Evolutionary conservation across 805 yeast genomes (phyloP), one percentile per base, ranked within the genome.

Genomic region (Ogataea siamensis): DNA sequence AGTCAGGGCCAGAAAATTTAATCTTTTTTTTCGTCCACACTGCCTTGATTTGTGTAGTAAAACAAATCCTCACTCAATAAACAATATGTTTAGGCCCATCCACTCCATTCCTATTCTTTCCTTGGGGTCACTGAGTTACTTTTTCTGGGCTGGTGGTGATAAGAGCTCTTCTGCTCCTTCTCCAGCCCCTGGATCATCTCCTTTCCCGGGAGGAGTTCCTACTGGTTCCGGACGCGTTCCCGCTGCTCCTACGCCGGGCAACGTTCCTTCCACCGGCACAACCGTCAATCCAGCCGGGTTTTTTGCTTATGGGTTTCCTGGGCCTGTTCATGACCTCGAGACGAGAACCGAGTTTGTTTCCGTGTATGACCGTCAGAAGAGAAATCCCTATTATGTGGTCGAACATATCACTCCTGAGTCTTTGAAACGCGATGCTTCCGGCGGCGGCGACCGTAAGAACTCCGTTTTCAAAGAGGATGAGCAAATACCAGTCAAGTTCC

Each of bases 231-330:
- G 36, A 13, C 45, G 33, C 12, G 37, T 32, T 27, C 37, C 41
- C 17, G n/a, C 27, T 13, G 6, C 32, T 5, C 9, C 49, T 7
- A 30, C 28, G 9, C 34, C 30, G 5, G 12, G 23, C 8, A 9
- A 34, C 3, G 19, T 21, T 10, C 23, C 49, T 6, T 41, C 57
- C 9, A 62, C 54, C 34, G 63, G 66, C 5, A 52, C 51, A 21
- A 5, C 27, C 4, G 76, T 87, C 4, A 71, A 77, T 42, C 99
- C 98, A 0, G 73, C 76, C 15, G 95, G 70, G 5, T 88, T 84
- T 64, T 89, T 88, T 68, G 80, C 81, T 51, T 89, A 85, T 57
- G 99, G 99, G 3, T 87, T 86, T 54, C 99, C 98, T 0, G 96
- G 96, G 2, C 98, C 98, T 0, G 73, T 85, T 21, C 94, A 87